A percentile compares a stretch with the other conserved stretches of the same genome.
Conservation (phyloP, 306 rosid genomes). For the Medicago arabica region DNA sequence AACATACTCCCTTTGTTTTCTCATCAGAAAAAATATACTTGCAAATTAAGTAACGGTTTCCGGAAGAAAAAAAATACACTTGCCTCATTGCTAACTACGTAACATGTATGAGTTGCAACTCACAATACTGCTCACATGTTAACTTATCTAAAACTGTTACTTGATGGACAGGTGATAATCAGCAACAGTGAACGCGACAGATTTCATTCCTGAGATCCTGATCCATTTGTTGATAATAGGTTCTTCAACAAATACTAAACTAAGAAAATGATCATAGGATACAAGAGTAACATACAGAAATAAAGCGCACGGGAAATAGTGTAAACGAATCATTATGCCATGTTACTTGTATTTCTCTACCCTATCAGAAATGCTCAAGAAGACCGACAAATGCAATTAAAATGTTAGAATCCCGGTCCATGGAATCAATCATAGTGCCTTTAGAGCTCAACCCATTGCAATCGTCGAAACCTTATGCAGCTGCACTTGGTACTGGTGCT, state of each 20-base stretch:
- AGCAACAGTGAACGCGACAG: neutral
- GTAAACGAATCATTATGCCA: conserved; percentile 38
- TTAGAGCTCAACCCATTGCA: conserved; percentile 18
- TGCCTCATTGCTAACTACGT: neutral
- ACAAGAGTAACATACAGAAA: conserved; percentile 16
- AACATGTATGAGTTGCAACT: neutral
- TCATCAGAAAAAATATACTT: neutral
- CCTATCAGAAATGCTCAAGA: conserved; percentile 36
- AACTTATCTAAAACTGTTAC: neutral
- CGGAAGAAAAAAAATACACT: neutral
- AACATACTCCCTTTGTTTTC: neutral
- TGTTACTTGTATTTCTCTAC: conserved; percentile 36
- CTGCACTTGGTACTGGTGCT: conserved; percentile 48
- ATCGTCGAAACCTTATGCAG: conserved; percentile 39
- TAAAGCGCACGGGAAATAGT: conserved; percentile 18
- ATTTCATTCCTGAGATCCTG: conserved; percentile 14
- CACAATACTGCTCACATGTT: neutral
- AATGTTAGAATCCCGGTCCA: conserved; percentile 12
- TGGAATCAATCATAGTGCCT: conserved; percentile 19
- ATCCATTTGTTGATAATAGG: conserved; percentile 13
- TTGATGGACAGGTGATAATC: neutral
- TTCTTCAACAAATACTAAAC: conserved; percentile 35
- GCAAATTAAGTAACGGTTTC: neutral
- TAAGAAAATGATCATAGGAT: conserved; percentile 18
- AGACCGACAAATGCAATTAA: conserved; percentile 2